Conservation (phyloP, 2,329 filamentous ascomycete genomes). For the Aphanocladium album region DNA sequence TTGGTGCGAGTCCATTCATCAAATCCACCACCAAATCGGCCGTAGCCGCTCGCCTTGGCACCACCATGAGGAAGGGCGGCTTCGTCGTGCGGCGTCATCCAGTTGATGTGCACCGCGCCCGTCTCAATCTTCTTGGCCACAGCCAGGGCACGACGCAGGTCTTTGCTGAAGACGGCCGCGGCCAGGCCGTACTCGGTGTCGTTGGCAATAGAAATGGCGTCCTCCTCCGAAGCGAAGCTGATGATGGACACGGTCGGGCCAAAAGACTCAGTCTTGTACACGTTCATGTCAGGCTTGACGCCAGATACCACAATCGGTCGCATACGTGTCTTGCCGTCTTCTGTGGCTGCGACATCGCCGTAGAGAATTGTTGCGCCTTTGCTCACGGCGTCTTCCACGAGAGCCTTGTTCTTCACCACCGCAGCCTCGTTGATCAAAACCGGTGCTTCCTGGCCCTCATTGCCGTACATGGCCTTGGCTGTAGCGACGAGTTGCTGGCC, state of each 20-base stretch:
- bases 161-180: conserved; percentile 63
- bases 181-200: conserved; percentile 71
- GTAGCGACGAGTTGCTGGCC: not conserved
- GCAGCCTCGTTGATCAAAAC: conserved; percentile 1
- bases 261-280: conserved; percentile 68
- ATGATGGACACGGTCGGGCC: conserved; percentile 64
- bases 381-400: conserved; percentile 47
- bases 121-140: conserved; percentile 56
- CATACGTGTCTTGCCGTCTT: conserved; percentile 35
- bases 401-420: conserved; percentile 11
- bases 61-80: conserved; percentile 56
- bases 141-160: conserved; percentile 51
- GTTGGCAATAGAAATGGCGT: conserved; percentile 69
- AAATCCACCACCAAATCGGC: conserved; percentile 43
- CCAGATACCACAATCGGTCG: conserved; percentile 60
- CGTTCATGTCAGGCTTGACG: conserved; percentile 55
- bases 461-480: not conserved
- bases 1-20: conserved; percentile 14
- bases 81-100: conserved; percentile 59
- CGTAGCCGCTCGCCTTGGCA: conserved; percentile 55
- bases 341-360: conserved; percentile 26
- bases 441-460: not conserved
- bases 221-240: conserved; percentile 58
- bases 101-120: conserved; percentile 60
- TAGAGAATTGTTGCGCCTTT: conserved; percentile 54